A percentile compares a stretch with the other conserved stretches of the same genome.
Evolutionary conservation across 768 basidiomycete genomes (phyloP).

Genomic region (Psilocybe azurescens): DNA sequence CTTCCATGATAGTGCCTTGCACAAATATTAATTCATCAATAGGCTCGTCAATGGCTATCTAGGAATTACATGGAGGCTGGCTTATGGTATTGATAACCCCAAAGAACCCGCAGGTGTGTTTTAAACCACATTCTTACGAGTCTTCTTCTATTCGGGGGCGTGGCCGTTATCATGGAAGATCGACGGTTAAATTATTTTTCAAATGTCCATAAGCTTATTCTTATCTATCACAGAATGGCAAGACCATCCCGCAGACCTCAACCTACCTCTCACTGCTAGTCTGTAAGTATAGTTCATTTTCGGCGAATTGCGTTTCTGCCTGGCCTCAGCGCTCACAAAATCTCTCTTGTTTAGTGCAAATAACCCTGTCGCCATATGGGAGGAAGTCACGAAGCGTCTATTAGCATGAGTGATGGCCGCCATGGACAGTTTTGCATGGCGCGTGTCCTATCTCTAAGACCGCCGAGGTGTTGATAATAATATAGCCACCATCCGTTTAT

Average conservation of each 20-base stretch:
- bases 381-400: constrained; percentile 40
- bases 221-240: constrained; percentile 55
- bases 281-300: constrained; percentile 43
- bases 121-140: background rate
- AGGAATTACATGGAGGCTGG: constrained; percentile 67
- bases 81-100: constrained; percentile 57
- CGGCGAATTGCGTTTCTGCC: background rate
- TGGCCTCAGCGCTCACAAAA: background rate
- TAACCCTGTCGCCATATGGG: constrained; percentile 61
- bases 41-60: constrained; percentile 60
- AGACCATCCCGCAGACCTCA: constrained; percentile 56
- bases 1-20: too few species aligned
- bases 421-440: too few species aligned
- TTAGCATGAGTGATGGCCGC: constrained; percentile 6
- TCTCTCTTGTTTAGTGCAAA: constrained; percentile 46
- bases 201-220: background rate
- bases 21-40: background rate
- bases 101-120: constrained; percentile 58
- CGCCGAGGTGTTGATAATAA: too few species aligned
- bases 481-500: too few species aligned
- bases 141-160: background rate
- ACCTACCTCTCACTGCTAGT: constrained; percentile 52
- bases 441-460: too few species aligned
- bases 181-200: background rate
- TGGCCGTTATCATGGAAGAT: background rate